Evolutionary conservation across 768 basidiomycete genomes (phyloP).

Genomic region (Kondoa malvinella): DNA sequence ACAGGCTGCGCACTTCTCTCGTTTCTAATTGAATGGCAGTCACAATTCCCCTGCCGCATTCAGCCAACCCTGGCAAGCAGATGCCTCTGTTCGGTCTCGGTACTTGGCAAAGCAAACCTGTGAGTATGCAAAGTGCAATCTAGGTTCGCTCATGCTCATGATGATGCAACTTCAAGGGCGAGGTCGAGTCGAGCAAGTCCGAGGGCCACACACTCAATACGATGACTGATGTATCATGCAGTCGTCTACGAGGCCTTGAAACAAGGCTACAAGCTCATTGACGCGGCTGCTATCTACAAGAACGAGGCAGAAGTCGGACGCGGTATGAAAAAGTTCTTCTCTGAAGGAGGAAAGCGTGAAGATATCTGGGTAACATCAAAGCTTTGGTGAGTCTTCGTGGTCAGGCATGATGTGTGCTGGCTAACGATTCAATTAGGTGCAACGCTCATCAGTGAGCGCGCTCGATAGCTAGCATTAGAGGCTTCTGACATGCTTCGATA

Average conservation of each 20-base stretch:
- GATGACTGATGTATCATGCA: not conserved
- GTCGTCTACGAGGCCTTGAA: constrained; percentile 12
- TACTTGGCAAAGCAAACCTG: constrained; percentile 14
- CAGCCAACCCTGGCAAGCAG: not conserved
- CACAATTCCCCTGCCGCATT: not conserved
- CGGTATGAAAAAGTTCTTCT: not conserved
- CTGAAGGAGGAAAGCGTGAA: constrained; percentile 6
- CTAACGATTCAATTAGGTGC: constrained; percentile 10
- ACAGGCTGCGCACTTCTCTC: too few species aligned
- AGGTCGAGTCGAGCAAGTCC: constrained; percentile 8
- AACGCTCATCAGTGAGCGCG: not conserved
- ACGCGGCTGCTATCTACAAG: constrained; percentile 14
- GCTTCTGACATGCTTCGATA: constrained; percentile 1
- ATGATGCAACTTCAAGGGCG: not conserved
- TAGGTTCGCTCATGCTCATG: too few species aligned
- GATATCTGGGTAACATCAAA: constrained; percentile 18
- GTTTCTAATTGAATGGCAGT: too few species aligned
- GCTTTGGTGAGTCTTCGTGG: not conserved
- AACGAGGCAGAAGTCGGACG: constrained; percentile 18
- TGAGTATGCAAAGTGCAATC: not conserved
- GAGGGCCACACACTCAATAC: too few species aligned
- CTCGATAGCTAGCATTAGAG: not conserved
- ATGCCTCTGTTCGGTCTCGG: constrained; percentile 6
- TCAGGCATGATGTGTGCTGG: not conserved
- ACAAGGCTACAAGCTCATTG: constrained; percentile 13